Evolutionary conservation across 192 early-diverging fungal genomes (phyloP).

Genomic region (Coemansia sp.): DNA sequence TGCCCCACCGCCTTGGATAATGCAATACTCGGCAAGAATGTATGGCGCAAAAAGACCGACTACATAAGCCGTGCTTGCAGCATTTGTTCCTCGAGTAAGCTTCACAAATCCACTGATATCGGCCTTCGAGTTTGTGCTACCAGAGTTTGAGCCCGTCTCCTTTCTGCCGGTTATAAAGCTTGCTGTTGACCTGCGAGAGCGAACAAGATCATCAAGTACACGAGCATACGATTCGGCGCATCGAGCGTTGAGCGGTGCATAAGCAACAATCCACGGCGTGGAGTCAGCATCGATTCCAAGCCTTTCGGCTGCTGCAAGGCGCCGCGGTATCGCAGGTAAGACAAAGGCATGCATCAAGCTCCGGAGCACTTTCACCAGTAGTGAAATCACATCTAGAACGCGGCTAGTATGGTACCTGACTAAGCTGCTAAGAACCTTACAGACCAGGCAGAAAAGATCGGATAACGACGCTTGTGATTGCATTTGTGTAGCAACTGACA

Average conservation of each 20-base stretch:
- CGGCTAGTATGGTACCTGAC: slow-evolving; percentile 30
- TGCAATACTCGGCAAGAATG: slow-evolving; percentile 50
- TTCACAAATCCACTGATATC: slow-evolving; percentile 20
- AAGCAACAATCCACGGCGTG: slow-evolving; percentile 48
- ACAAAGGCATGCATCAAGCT: slow-evolving; percentile 47
- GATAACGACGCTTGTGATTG: neutral
- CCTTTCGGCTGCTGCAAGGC: neutral
- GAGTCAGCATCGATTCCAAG: slow-evolving; percentile 10
- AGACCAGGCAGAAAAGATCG: slow-evolving; percentile 21
- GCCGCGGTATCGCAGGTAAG: slow-evolving; percentile 12
- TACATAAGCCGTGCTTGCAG: slow-evolving; percentile 29
- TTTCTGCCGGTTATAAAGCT: neutral
- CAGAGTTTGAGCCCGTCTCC: neutral
- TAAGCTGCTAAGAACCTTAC: slow-evolving; percentile 23
- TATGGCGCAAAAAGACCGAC: slow-evolving; percentile 31
- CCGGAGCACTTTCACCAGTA: slow-evolving; percentile 22
- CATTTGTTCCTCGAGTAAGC: slow-evolving; percentile 41
- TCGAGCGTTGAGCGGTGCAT: slow-evolving; percentile 22
- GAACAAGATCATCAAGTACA: slow-evolving; percentile 29
- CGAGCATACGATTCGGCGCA: slow-evolving; percentile 49
- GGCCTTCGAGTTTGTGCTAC: neutral
- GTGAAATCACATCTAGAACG: slow-evolving; percentile 29
- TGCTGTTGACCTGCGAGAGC: slow-evolving; percentile 13
- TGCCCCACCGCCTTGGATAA: slow-evolving; percentile 43
- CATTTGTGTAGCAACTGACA: neutral